phyloP scores from a whole-genome alignment of 768 basidiomycete genomes.

The Fistulinella prunicolor region DNA sequence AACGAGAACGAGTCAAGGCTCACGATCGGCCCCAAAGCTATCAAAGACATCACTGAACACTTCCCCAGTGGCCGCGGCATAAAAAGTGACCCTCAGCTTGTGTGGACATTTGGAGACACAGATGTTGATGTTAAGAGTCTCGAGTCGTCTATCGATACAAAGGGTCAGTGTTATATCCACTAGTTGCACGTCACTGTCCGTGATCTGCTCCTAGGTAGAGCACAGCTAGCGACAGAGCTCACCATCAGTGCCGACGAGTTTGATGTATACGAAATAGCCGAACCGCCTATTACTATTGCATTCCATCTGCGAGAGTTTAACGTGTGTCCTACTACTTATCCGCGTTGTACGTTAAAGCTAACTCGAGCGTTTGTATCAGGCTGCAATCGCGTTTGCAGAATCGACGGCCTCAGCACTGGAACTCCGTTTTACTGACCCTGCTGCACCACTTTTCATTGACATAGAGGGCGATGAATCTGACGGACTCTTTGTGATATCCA shows the following conservation, averaged over 20 bases:
- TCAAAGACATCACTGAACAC: constrained; percentile 80
- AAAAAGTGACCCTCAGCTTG: constrained; percentile 72
- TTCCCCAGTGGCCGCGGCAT: constrained; percentile 62
- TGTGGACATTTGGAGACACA: constrained; percentile 72
- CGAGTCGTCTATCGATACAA: constrained; percentile 62
- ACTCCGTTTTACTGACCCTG: constrained; percentile 73
- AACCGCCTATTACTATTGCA: constrained; percentile 62
- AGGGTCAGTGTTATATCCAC: constrained; percentile 42
- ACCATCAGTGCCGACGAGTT: constrained; percentile 78
- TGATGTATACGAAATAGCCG: constrained; percentile 66
- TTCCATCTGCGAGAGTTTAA: constrained; percentile 86
- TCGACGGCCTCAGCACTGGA: constrained; percentile 61
- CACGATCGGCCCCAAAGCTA: constrained; percentile 66
- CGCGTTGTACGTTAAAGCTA: not conserved
- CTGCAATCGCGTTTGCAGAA: constrained; percentile 78
- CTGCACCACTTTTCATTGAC: constrained; percentile 72
- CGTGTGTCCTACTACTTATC: constrained; percentile 36
- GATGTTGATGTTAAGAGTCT: constrained; percentile 70
- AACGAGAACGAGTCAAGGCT: constrained; percentile 57
- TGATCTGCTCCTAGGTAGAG: constrained; percentile 42
- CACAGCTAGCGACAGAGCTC: constrained; percentile 72
- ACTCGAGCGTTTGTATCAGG: constrained; percentile 42
- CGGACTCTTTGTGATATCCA: constrained; percentile 75
- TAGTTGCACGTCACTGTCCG: not conserved
- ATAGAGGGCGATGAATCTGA: constrained; percentile 66